Evolutionary conservation across 148 eudicot genomes (phyloP).

Genomic region (Linanthus parryae): DNA sequence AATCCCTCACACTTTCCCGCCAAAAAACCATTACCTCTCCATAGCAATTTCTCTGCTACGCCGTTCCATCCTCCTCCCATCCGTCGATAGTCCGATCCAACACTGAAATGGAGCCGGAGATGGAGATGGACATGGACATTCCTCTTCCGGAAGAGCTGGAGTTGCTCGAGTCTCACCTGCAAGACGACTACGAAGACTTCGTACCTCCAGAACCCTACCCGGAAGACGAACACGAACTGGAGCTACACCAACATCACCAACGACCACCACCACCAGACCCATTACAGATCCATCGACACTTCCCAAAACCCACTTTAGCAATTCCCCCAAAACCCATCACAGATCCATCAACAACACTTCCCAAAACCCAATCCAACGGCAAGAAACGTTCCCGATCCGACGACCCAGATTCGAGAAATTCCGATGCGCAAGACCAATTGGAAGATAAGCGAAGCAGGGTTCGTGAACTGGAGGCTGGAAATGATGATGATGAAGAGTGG

Average conservation of each 20-base stretch:
- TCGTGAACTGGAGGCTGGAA: conserved; percentile 13
- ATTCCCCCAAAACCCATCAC: conserved; percentile 15
- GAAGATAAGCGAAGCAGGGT: conserved; percentile 21
- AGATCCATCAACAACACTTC: conserved; percentile 1
- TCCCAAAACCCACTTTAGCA: conserved; percentile 12
- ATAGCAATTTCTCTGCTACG: no score
- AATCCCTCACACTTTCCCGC: no score
- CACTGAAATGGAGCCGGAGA: neutral
- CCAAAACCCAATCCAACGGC: neutral
- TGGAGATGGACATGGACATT: conserved; percentile 42
- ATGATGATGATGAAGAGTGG: conserved; percentile 28
- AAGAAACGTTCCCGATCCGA: conserved; percentile 48
- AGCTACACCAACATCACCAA: conserved; percentile 6
- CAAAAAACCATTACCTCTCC: no score
- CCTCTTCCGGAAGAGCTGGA: conserved; percentile 76
- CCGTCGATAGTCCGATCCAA: no score
- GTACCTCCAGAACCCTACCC: conserved; percentile 10
- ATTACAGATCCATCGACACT: neutral
- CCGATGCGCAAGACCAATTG: neutral
- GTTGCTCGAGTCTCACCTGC: conserved; percentile 64
- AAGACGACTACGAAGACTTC: conserved; percentile 32
- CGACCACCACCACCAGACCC: conserved; percentile 8
- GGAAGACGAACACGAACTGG: conserved; percentile 4
- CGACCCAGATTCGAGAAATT: conserved; percentile 2
- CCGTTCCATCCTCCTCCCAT: no score